Conservation (phyloP, 352 stramenopile genomes). For the Phytophthora sansomeana region DNA sequence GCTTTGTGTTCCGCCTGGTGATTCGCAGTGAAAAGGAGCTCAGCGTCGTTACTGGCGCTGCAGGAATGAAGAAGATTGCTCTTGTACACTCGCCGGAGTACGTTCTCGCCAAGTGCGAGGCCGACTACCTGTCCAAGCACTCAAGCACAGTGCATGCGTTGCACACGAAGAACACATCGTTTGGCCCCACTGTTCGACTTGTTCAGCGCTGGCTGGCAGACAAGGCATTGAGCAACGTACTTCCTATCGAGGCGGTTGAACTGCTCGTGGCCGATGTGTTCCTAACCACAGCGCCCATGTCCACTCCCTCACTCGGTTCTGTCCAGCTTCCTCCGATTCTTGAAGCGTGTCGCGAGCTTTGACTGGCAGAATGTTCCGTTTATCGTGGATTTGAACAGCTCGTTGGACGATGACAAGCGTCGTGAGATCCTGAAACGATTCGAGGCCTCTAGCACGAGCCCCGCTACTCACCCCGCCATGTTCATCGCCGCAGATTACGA, state of each 20-base stretch:
- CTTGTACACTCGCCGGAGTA: constrained; percentile 73
- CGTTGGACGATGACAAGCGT: constrained; percentile 66
- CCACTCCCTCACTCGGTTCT: constrained; percentile 76
- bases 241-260: constrained; percentile 80
- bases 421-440: constrained; percentile 82
- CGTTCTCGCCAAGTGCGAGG: constrained; percentile 65
- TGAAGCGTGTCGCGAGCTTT: constrained; percentile 75
- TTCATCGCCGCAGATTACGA: constrained; percentile 87
- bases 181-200: constrained; percentile 82
- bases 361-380: constrained; percentile 82
- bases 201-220: constrained; percentile 83
- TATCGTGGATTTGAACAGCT: constrained; percentile 76
- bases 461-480: constrained; percentile 69
- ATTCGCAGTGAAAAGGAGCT: constrained; percentile 87
- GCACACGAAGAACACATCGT: constrained; percentile 82
- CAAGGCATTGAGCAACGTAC: constrained; percentile 77
- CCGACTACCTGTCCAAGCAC: constrained; percentile 71
- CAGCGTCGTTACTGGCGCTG: constrained; percentile 62
- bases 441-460: constrained; percentile 69
- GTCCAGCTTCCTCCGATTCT: constrained; percentile 82
- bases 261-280: constrained; percentile 85
- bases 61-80: constrained; percentile 62
- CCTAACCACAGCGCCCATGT: constrained; percentile 52
- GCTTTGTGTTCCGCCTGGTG: constrained; percentile 86
- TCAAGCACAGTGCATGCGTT: constrained; percentile 78